A percentile compares a stretch with the other conserved stretches of the same genome.
These are phyloP conservation scores for Rutstroemia sp. DNA, from an alignment of 2,329 filamentous ascomycete genomes.

Conservation along the genomic window DNA sequence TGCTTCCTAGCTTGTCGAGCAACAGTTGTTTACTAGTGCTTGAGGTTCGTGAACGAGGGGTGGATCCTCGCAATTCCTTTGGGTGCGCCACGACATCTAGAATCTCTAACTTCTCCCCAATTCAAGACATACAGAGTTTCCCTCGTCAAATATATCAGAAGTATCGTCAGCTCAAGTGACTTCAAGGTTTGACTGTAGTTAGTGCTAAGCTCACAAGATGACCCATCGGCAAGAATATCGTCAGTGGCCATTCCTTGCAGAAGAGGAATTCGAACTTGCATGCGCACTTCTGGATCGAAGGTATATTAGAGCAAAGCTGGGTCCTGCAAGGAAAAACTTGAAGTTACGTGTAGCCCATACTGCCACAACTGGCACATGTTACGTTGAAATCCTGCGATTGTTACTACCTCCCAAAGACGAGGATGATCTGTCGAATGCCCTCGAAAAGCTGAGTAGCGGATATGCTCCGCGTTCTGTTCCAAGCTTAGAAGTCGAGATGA, in stretches of 20 bases:
- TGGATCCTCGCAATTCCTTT: not conserved
- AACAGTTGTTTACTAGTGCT: too few species aligned
- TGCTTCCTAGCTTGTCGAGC: too few species aligned
- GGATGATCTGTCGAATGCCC: slow-evolving; percentile 23
- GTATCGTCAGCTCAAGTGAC: not conserved
- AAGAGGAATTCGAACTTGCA: slow-evolving; percentile 56
- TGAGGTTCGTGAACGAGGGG: not conserved
- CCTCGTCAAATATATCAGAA: too few species aligned
- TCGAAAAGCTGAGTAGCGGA: slow-evolving; percentile 18
- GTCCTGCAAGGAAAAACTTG: slow-evolving; percentile 46
- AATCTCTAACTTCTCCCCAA: too few species aligned
- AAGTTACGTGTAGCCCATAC: slow-evolving; percentile 41
- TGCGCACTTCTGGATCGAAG: slow-evolving; percentile 55
- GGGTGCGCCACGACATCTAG: too few species aligned
- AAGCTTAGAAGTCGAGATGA: slow-evolving; percentile 21
- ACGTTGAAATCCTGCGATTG: slow-evolving; percentile 27
- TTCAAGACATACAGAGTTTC: not conserved
- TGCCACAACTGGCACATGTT: slow-evolving; percentile 22
- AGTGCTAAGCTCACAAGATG: slow-evolving; percentile 14
- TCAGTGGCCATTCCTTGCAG: slow-evolving; percentile 53
- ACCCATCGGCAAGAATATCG: slow-evolving; percentile 32
- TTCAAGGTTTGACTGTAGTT: not conserved
- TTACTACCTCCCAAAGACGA: slow-evolving; percentile 23
- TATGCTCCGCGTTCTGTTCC: not conserved
- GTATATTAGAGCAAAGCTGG: slow-evolving; percentile 52